Base-by-base conservation (phyloP, 2,329 filamentous ascomycete genomes). In the Fusarium gaditjirri region DNA sequence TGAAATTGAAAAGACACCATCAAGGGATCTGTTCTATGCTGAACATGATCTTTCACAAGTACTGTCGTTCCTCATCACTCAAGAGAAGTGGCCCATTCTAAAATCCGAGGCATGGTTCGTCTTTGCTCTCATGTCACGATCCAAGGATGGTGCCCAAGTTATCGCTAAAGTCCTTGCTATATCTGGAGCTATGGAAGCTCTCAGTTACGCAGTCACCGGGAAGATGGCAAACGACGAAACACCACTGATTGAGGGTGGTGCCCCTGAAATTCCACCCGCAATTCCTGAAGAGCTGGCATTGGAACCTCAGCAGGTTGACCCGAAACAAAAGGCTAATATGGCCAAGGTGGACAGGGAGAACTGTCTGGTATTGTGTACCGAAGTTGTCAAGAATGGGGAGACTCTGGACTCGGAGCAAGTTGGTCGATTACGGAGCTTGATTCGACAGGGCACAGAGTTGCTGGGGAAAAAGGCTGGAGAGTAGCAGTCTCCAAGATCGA, bases 91-190 rank as follows among this genome's bases (percentile, higher is more conserved):
- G 84, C 87, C 88, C 0, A 83, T 86, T 4, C 81, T 92, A 5
- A 84, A 87, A 23, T 89, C 88, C 42, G 90, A 92, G 75, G 84
- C 86, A 6, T 88, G 89, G 85, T 91, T 91, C 69, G 85, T 90
- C 10, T 84, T 90, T 56, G 90, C 90, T 5, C 83, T 91, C 38
- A 88, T 91, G 84, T 85, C 85, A 43, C 84, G 88, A 33, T 84
- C 85, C 4, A 61, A 76, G 3, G 85, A 87, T 39, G 88, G 88
- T 12, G 85, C 86, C 4, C 74, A 78, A 4, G 79, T 86, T 16
- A 84, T 88, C 23, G 73, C 83, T 13, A 79, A 81, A 17, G 78
- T 85, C 3, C 78, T 90, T 47, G 77, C 82, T 14, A 79, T 83
- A 1, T 75, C 81, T 1, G 83, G 82, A n/a, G 82, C 85, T 2